A percentile compares a stretch with the other conserved stretches of the same genome.
Conservation (phyloP, 257 asterid genomes). For the Penstemon newberryi region DNA sequence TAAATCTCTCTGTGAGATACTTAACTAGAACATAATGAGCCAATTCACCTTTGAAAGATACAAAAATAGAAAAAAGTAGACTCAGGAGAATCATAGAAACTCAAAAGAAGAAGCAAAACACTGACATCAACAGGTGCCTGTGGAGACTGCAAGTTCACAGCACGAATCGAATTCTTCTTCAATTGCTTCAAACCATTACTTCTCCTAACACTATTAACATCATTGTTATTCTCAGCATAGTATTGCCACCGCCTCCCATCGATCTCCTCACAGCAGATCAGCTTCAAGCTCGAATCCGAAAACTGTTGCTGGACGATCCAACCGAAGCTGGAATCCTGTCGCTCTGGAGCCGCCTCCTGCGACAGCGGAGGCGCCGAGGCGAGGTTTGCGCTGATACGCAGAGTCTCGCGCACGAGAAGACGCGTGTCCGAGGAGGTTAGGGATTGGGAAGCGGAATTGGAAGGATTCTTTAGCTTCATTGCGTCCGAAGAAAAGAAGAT, state of each 20-base stretch:
- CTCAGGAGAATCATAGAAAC: not conserved
- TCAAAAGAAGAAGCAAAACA: constrained; percentile 10
- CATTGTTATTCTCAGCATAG: constrained; percentile 48
- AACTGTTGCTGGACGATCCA: constrained; percentile 65
- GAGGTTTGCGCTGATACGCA: constrained; percentile 93
- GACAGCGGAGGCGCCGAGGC: constrained; percentile 74
- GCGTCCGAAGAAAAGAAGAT: constrained; percentile 17
- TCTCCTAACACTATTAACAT: constrained; percentile 15
- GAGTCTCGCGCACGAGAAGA: constrained; percentile 86
- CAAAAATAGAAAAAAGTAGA: not conserved
- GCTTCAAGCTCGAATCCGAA: constrained; percentile 69
- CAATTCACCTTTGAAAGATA: not conserved
- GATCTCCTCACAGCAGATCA: constrained; percentile 89
- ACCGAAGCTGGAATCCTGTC: constrained; percentile 48
- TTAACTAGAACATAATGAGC: not conserved
- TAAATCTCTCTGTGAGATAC: constrained; percentile 13
- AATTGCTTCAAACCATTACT: constrained; percentile 40
- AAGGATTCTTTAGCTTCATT: constrained; percentile 73
- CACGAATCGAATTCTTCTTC: constrained; percentile 68
- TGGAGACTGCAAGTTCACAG: constrained; percentile 76
- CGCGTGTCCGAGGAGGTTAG: constrained; percentile 67
- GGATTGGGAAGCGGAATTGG: constrained; percentile 66
- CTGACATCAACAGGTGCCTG: constrained; percentile 73
- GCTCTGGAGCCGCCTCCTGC: constrained; percentile 32
- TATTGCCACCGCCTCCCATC: constrained; percentile 89